Evolutionary conservation across 1,139 yeast species (phyloP), one percentile per base, ranked within the genome.

Genomic region (Ogataea hybrid): DNA sequence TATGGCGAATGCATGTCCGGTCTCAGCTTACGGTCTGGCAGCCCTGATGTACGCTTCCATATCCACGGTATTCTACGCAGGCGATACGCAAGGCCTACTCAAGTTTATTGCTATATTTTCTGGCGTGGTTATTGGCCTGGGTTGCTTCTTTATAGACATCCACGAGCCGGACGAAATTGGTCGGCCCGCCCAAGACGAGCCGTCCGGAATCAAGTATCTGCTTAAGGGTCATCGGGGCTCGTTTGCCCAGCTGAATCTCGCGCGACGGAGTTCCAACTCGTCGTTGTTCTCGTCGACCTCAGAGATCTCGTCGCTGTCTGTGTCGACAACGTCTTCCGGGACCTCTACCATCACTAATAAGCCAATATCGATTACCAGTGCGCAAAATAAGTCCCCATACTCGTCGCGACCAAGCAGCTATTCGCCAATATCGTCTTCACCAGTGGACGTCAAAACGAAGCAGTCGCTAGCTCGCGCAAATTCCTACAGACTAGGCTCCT

Each of bases 1-100:
- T 14, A 71, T 80, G 4, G 90, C 90, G 7, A 75, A 77, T 25
- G 75, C 79, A 0, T 64, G 73, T 27, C 81, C 81, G 1, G 81
- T 76, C 2, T 72, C 81, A 37, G 69, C 78, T 1, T 77, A 70
- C 54, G 84, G 83, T 0, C 63, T 77, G 46, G 73, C 67, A 16
- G 68, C 69, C 10, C 44, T 64, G 33, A 49, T 61, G 32, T 62
- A 60, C 42, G 62, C 65, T 15, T 48, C 58, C 2, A 62, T 76
- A 6, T 69, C 79, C 2, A 75, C 81, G 1, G 50, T 62, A 1
- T 68, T 67, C 42, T 78, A 70, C 49, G 50, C 56, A 5, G 68
- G 67, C 31, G 58, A 76, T 44, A 65, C 79, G 1, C 72, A 68
- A 2, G 75, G 65, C 1, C 39, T 64, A 5, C 43, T 64, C 6